Base-by-base conservation (phyloP, 495 filamentous ascomycete genomes). In the Xylaria intraflava region DNA sequence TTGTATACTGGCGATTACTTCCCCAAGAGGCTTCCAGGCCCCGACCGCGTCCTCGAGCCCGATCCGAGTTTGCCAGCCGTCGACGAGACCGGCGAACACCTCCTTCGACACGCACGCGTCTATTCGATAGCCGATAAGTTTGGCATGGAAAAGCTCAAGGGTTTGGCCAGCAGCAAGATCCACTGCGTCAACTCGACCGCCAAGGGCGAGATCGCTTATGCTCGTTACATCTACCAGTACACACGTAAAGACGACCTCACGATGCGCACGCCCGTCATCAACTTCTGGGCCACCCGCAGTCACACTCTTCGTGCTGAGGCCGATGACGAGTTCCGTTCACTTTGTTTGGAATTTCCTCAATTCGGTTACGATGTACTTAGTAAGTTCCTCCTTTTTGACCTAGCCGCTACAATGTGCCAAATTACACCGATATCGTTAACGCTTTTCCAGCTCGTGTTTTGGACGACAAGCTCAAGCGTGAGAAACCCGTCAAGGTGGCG, bases 1-100 rank as follows among this genome's bases (percentile, higher is more conserved):
- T 82, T 94, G 27, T 97, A 97, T 71, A 95, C 88, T 1, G 82
- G 81, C 67, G 88, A 97, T 66, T 96, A 96, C 77, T 89, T 88
- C 66, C 85, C 88, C 3, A 73, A 76, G 55, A 83, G 84, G 59
- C 47, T 84, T 14, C 64, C 75, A n/a, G 73, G 78, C 39, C 69
- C 35, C 16, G 35, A 78, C 47, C 73, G 71, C 19, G 55, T 72
- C 30, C 71, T 88, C 1, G 81, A 87, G 58, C 65, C 66, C 40
- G 82, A 85, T 59, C 74, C 84, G 1, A 67, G 75, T 30, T 62
- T 78, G 20, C 83, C 82, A 3, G 65, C 65, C 5, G 73, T 85
- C 19, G 89, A 95, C 69, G 72, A 85, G 47, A 81, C 77, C 30
- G 90, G 89, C 42, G 77, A 83, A 8, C 83, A 90, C 55, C 79